phyloP scores from a whole-genome alignment of 1,284 basidiomycete species.

The Vanrija sp. region DNA sequence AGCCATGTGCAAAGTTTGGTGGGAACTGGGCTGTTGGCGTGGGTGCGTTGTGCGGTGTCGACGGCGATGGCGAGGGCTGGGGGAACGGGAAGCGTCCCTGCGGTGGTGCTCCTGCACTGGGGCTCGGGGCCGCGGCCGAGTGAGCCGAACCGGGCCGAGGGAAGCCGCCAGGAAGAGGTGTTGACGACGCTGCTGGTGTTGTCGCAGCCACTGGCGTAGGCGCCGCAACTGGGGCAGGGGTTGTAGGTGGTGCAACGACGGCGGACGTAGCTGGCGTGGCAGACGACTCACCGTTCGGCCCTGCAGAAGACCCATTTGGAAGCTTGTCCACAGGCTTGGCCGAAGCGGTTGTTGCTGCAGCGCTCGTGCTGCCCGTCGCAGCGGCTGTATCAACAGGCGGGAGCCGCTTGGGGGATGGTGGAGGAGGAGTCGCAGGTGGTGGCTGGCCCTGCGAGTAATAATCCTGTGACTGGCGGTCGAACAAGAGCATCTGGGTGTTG shows the following conservation, averaged over 20 bases:
- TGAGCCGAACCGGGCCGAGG: no score
- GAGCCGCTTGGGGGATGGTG: not conserved
- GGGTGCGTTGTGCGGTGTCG: not conserved
- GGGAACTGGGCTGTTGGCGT: not conserved
- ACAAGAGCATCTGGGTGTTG: slow-evolving; percentile 41
- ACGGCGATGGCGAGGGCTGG: not conserved
- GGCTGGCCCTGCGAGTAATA: slow-evolving; percentile 40
- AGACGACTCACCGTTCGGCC: not conserved
- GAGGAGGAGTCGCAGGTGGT: slow-evolving; percentile 7
- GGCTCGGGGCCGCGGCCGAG: no score
- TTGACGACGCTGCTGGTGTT: not conserved
- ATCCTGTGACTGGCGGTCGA: slow-evolving; percentile 30
- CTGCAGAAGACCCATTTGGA: not conserved
- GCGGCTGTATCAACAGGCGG: not conserved
- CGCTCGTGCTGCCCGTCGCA: not conserved
- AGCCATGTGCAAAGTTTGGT: not conserved
- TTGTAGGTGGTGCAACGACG: no score
- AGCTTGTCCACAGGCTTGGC: not conserved
- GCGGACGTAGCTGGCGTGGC: not conserved
- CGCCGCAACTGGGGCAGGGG: not conserved
- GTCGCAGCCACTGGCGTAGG: not conserved
- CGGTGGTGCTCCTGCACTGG: not conserved
- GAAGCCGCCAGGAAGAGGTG: no score
- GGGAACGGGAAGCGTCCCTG: not conserved
- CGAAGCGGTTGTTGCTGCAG: not conserved